These are phyloP conservation scores for Aspergillus oerlinghausenensis DNA, from an alignment of 2,329 filamentous ascomycete genomes.

Conservation along the genomic window DNA sequence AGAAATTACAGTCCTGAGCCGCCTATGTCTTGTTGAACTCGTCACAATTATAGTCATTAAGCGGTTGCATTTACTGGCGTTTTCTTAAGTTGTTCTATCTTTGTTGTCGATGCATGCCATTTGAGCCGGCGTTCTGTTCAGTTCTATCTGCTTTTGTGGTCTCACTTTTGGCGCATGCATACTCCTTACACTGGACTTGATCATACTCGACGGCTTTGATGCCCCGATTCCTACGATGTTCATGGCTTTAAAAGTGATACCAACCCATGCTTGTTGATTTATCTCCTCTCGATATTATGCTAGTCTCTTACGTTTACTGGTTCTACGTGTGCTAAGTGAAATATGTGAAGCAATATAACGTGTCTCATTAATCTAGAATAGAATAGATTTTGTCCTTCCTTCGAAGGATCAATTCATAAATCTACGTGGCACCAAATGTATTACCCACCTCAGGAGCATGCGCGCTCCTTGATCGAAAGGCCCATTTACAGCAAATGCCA, in stretches of 20 bases:
- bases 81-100: not conserved
- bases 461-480: not conserved
- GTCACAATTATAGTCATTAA: conserved; percentile 13
- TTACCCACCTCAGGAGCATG: not conserved
- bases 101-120: conserved; percentile 19
- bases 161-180: not conserved
- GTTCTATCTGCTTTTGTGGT: not conserved
- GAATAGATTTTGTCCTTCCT: not conserved
- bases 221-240: not conserved
- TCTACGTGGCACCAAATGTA: not conserved
- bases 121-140: conserved; percentile 19
- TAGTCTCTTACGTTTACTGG: not conserved
- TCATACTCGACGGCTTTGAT: not conserved
- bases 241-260: not conserved
- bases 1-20: conserved; percentile 33
- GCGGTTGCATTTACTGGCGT: conserved; percentile 33
- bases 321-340: not conserved
- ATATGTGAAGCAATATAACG: not conserved
- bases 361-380: not conserved
- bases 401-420: not conserved
- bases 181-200: not conserved
- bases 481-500: not conserved
- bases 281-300: not conserved
- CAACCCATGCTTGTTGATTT: not conserved
- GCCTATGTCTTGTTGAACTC: not conserved